phyloP scores from a whole-genome alignment of 23 red algal species.

The Gracilaria gracilis region DNA sequence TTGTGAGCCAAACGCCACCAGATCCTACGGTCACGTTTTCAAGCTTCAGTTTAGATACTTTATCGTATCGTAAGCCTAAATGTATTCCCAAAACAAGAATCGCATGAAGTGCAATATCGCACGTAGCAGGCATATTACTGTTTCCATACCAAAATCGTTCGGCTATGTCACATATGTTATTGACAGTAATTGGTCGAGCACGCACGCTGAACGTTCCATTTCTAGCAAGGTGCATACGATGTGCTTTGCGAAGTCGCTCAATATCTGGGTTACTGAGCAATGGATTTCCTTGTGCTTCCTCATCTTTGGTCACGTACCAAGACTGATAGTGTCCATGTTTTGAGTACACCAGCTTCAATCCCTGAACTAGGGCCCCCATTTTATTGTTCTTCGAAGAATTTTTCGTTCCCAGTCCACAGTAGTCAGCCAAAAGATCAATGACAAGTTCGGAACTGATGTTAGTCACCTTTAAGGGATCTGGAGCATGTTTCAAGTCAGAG shows the following conservation, averaged over 20 bases:
- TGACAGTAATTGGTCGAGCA: slow-evolving; percentile 19
- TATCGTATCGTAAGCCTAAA: too few relatives aligned
- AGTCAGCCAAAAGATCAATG: slow-evolving; percentile 27
- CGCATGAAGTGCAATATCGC: too few relatives aligned
- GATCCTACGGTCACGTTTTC: too few relatives aligned
- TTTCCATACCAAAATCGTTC: too few relatives aligned
- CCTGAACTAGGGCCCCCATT: slow-evolving; percentile 37
- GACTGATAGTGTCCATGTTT: slow-evolving; percentile 17
- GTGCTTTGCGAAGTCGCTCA: background rate
- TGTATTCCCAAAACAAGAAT: too few relatives aligned
- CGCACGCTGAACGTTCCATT: slow-evolving; percentile 25
- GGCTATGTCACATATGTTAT: too few relatives aligned
- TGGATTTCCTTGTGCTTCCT: too few relatives aligned
- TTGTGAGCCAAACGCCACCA: too few relatives aligned
- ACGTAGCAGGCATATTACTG: too few relatives aligned
- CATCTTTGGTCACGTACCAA: slow-evolving; percentile 18
- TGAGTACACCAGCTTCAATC: slow-evolving; percentile 19
- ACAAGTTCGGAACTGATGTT: too few relatives aligned
- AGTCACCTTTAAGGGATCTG: too few relatives aligned
- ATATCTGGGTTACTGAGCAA: slow-evolving; percentile 46
- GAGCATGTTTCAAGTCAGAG: background rate
- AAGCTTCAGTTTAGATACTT: too few relatives aligned
- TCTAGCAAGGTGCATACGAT: slow-evolving; percentile 30
- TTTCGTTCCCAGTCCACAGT: slow-evolving; percentile 27
- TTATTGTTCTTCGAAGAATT: slow-evolving; percentile 20